Conservation (phyloP, 352 stramenopile genomes). For the Phytophthora sojae region DNA sequence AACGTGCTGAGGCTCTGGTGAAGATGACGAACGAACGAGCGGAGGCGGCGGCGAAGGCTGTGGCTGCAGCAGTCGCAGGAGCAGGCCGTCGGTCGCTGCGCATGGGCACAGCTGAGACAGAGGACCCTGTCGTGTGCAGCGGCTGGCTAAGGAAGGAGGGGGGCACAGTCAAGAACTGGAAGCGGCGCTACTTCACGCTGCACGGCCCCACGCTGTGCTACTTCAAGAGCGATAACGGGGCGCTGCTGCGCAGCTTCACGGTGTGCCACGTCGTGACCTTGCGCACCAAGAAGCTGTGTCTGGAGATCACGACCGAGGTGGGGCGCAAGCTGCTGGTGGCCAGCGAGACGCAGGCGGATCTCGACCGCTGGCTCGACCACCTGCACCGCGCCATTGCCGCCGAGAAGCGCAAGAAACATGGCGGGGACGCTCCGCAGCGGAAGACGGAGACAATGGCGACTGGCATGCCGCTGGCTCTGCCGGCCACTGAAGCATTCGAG, state of each 20-base stretch:
- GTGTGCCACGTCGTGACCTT: conserved; percentile 77
- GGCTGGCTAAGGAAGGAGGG: conserved; percentile 87
- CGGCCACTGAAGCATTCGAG: conserved; percentile 6
- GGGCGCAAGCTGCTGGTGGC: conserved; percentile 77
- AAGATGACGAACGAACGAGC: conserved; percentile 33
- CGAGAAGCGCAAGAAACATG: conserved; percentile 54
- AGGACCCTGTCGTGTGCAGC: conserved; percentile 67
- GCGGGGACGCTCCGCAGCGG: conserved; percentile 9
- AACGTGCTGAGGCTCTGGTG: conserved; percentile 14
- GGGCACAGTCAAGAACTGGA: conserved; percentile 86
- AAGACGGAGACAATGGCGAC: not conserved
- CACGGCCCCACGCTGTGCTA: conserved; percentile 82
- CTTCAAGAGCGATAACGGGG: conserved; percentile 84
- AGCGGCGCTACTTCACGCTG: conserved; percentile 83
- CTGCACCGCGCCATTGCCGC: conserved; percentile 61
- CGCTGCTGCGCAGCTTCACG: conserved; percentile 67
- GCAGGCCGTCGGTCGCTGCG: conserved; percentile 31
- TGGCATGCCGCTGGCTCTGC: conserved; percentile 16
- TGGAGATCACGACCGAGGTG: conserved; percentile 80
- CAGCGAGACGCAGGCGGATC: conserved; percentile 73
- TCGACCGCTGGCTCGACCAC: conserved; percentile 72
- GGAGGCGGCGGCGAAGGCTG: conserved; percentile 36
- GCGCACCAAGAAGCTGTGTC: conserved; percentile 71
- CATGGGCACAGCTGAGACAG: conserved; percentile 29
- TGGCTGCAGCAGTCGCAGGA: conserved; percentile 35